A percentile compares a stretch with the other conserved stretches of the same genome.
Evolutionary conservation across 1,284 basidiomycete genomes (phyloP).

Genomic region (Psilocybe mexicana): DNA sequence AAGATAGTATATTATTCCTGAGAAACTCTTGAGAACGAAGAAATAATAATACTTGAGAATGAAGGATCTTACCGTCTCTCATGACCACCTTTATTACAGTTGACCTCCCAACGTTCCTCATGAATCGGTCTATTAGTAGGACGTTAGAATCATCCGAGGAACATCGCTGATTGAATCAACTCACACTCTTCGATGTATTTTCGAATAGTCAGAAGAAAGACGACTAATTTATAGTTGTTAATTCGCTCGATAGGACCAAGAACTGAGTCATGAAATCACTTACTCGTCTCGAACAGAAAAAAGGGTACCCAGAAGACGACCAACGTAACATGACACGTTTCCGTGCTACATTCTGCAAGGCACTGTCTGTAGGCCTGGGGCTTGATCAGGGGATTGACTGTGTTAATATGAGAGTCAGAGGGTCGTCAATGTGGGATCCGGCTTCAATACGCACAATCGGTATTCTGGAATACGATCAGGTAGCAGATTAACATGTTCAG

Average conservation of each 20-base stretch:
- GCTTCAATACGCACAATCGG: constrained; percentile 8
- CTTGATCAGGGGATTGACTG: constrained; percentile 1
- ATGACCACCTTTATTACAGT: constrained; percentile 9
- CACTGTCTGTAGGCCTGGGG: constrained; percentile 1
- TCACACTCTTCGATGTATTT: constrained; percentile 12
- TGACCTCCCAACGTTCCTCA: background rate
- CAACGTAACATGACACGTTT: constrained; percentile 2
- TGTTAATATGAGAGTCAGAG: background rate
- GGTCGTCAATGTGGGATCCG: background rate
- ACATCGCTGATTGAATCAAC: background rate
- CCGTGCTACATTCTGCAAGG: constrained; percentile 2
- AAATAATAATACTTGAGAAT: background rate
- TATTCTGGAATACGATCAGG: constrained; percentile 2
- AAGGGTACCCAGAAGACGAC: constrained; percentile 13
- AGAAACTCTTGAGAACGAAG: background rate
- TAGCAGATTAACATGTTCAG: constrained; percentile 4
- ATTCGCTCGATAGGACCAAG: background rate
- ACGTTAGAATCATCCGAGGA: background rate
- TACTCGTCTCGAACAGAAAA: constrained; percentile 15
- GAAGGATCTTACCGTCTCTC: constrained; percentile 8
- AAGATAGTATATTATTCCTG: background rate
- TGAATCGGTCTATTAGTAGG: background rate
- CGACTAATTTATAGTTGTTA: background rate
- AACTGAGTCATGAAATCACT: background rate
- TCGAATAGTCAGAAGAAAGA: constrained; percentile 12